Evolutionary conservation across 176 grass and related monocot species (phyloP).

Genomic region (Ensete glaucum): DNA sequence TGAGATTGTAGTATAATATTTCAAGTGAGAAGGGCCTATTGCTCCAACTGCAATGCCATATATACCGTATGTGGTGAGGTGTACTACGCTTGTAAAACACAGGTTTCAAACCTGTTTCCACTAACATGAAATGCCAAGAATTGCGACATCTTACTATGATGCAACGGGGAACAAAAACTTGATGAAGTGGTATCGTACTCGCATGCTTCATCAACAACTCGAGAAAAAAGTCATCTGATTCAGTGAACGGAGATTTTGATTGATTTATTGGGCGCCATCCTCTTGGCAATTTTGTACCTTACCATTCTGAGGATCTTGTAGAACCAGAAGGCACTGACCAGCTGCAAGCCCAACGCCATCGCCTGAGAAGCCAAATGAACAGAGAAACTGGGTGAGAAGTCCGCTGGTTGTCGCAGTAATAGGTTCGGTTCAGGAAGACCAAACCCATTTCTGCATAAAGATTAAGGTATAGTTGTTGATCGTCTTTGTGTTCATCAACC

Average conservation of each 20-base stretch:
- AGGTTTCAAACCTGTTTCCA: too few relatives aligned
- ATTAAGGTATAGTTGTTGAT: background rate
- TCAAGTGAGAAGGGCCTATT: too few relatives aligned
- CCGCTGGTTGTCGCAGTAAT: background rate
- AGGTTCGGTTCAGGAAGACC: background rate
- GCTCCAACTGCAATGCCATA: too few relatives aligned
- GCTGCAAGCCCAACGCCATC: conserved; percentile 64
- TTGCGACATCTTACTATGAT: too few relatives aligned
- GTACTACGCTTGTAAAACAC: too few relatives aligned
- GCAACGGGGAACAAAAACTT: too few relatives aligned
- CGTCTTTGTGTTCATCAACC: background rate
- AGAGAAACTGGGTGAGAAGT: background rate
- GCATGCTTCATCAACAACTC: too few relatives aligned
- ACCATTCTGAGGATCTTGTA: conserved; percentile 71
- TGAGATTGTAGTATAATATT: too few relatives aligned
- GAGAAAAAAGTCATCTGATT: background rate
- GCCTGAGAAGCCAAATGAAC: conserved; percentile 11
- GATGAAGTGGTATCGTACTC: too few relatives aligned
- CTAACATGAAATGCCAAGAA: too few relatives aligned
- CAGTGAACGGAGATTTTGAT: background rate
- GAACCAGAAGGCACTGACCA: conserved; percentile 89
- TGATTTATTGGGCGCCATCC: conserved; percentile 18
- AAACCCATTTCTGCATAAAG: too few relatives aligned
- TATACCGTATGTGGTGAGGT: too few relatives aligned
- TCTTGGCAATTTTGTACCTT: conserved; percentile 52